Conservation (phyloP, 139 green algal species). For the Diplosphaera chodatii region DNA sequence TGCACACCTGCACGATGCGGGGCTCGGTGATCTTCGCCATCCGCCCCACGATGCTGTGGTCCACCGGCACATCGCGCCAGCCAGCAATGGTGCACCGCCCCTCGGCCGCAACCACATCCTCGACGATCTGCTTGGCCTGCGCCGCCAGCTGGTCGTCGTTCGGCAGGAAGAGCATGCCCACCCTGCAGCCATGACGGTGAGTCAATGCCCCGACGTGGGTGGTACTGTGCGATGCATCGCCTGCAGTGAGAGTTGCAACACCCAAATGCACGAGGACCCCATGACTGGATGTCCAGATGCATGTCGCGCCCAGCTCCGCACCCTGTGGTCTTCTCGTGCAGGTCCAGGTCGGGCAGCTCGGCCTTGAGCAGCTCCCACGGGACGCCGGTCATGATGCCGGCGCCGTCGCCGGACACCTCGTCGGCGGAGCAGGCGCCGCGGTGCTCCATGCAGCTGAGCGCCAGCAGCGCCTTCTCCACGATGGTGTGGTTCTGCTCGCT, state of each 20-base stretch:
- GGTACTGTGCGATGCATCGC: background rate
- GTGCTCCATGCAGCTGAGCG: slow-evolving; percentile 99
- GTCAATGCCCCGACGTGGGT: no score
- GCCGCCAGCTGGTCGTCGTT: slow-evolving; percentile 74
- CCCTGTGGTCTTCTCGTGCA: slow-evolving; percentile 64
- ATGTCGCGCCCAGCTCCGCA: slow-evolving; percentile 9
- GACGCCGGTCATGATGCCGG: slow-evolving; percentile 96
- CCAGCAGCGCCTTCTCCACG: slow-evolving; percentile 81
- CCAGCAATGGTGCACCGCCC: slow-evolving; percentile 83
- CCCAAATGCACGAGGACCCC: no score
- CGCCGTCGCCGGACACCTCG: slow-evolving; percentile 93
- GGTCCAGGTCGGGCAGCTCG: slow-evolving; percentile 45
- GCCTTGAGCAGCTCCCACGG: slow-evolving; percentile 91
- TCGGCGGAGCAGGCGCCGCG: slow-evolving; percentile 95
- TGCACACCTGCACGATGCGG: slow-evolving; percentile 77
- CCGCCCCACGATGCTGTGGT: slow-evolving; percentile 74
- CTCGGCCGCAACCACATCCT: slow-evolving; percentile 56
- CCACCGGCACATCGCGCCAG: slow-evolving; percentile 91
- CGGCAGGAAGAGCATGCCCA: slow-evolving; percentile 97
- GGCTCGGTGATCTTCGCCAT: slow-evolving; percentile 86
- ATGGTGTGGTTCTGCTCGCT: slow-evolving; percentile 84
- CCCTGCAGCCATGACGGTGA: slow-evolving; percentile 55
- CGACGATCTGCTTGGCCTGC: slow-evolving; percentile 61
- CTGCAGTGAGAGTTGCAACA: no score
- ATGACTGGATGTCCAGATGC: background rate